Percentiles rank a stretch among this genome's conserved stretches.
Evolutionary conservation across 2,329 filamentous ascomycete species (phyloP).

Genomic region (Metarhizium rileyi): DNA sequence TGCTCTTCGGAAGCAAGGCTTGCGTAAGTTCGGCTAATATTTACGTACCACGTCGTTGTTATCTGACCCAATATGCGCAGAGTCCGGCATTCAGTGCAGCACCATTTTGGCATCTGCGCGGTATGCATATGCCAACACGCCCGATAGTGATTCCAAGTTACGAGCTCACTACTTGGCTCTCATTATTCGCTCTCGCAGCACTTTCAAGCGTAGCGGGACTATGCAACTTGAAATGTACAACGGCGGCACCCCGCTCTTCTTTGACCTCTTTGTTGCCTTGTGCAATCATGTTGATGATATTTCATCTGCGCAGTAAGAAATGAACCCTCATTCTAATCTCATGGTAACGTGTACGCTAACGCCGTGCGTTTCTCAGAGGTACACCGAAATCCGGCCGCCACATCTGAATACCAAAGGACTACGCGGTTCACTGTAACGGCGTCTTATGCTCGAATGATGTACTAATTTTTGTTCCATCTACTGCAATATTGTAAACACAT

Average conservation of each 20-base stretch:
- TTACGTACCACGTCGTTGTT: background rate
- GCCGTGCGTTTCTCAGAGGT: constrained; percentile 15
- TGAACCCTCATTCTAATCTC: constrained; percentile 7
- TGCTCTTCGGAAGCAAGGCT: constrained; percentile 77
- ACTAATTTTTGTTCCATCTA: background rate
- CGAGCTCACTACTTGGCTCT: constrained; percentile 85
- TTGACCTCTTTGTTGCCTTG: constrained; percentile 87
- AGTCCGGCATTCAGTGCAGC: constrained; percentile 72
- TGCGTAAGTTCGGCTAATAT: constrained; percentile 58
- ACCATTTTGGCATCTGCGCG: constrained; percentile 82
- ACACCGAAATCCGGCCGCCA: constrained; percentile 40
- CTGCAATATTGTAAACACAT: background rate
- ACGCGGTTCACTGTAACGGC: background rate
- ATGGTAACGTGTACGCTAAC: background rate
- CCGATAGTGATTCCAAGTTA: constrained; percentile 82
- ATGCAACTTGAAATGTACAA: constrained; percentile 94
- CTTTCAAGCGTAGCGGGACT: constrained; percentile 87
- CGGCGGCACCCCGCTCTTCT: constrained; percentile 75
- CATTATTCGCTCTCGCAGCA: constrained; percentile 78
- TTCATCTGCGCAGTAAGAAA: constrained; percentile 42
- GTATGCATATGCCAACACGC: constrained; percentile 81
- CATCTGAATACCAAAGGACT: constrained; percentile 14
- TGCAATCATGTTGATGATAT: constrained; percentile 80
- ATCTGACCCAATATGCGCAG: constrained; percentile 21
- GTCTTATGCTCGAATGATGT: background rate